Evolutionary conservation across 805 yeast genomes (phyloP).

Genomic region (Metschnikowia sp.): DNA sequence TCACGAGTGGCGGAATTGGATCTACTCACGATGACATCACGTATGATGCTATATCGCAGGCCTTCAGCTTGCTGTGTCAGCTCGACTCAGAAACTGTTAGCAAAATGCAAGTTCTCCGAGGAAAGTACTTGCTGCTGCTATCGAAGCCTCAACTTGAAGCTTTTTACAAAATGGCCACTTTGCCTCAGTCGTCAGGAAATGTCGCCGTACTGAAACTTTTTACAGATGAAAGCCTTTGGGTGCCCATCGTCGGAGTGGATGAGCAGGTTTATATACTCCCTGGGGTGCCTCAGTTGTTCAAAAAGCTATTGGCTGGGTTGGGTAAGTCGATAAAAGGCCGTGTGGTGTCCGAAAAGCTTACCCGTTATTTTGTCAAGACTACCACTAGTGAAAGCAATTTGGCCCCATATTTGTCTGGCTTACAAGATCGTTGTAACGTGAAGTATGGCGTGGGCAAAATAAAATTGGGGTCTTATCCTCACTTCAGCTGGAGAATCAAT

Average conservation of each 20-base stretch:
- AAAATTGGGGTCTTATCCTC: conserved; percentile 86
- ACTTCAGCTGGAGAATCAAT: conserved; percentile 56
- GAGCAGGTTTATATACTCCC: conserved; percentile 70
- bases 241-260: conserved; percentile 73
- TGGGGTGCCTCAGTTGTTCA: conserved; percentile 78
- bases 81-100: conserved; percentile 57
- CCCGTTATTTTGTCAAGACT: conserved; percentile 62
- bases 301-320: conserved; percentile 46
- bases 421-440: conserved; percentile 44
- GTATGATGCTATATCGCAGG: conserved; percentile 68
- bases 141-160: conserved; percentile 50
- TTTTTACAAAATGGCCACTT: conserved; percentile 73
- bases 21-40: conserved; percentile 92
- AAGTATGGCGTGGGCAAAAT: conserved; percentile 34
- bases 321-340: conserved; percentile 33
- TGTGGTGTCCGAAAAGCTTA: conserved; percentile 19
- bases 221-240: conserved; percentile 62
- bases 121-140: conserved; percentile 31
- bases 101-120: conserved; percentile 53
- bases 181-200: conserved; percentile 45
- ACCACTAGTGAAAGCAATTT: conserved; percentile 58
- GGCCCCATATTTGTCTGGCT: conserved; percentile 56
- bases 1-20: conserved; percentile 76
- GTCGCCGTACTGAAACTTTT: conserved; percentile 40
- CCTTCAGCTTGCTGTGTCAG: conserved; percentile 48